phyloP scores from a whole-genome alignment of 208 protist species.

The Vickermania ingenoplastis region DNA sequence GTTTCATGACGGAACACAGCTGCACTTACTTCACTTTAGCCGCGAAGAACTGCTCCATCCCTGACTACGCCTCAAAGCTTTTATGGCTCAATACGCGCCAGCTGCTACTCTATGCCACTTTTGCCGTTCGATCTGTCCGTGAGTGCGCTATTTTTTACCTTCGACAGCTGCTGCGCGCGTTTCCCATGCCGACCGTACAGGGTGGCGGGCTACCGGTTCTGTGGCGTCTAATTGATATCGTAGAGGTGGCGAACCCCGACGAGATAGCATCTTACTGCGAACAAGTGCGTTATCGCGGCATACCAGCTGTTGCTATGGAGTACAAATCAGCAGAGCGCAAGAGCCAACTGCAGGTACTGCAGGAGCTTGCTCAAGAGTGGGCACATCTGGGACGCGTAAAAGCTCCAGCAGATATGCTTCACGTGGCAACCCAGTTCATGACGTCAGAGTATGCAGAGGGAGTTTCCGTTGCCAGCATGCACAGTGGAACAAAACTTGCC shows the following conservation, averaged over 20 bases:
- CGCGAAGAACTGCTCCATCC: conserved; percentile 39
- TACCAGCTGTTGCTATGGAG: conserved; percentile 37
- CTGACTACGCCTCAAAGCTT: conserved; percentile 21
- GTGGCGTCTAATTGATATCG: conserved; percentile 58
- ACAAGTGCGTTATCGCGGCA: conserved; percentile 29
- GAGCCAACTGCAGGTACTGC: conserved; percentile 32
- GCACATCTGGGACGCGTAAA: conserved; percentile 12
- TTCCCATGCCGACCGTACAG: conserved; percentile 44
- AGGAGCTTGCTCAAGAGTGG: conserved; percentile 40
- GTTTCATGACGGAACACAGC: conserved; percentile 7
- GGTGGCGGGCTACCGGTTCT: conserved; percentile 51
- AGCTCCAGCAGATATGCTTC: conserved; percentile 40
- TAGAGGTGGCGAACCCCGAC: conserved; percentile 32
- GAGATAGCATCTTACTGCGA: conserved; percentile 54
- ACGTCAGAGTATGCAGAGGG: no score
- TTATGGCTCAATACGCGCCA: conserved; percentile 40
- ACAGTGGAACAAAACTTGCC: no score
- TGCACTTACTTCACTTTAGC: conserved; percentile 14
- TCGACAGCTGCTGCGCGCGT: conserved; percentile 28
- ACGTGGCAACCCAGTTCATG: conserved; percentile 52
- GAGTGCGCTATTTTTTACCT: conserved; percentile 39
- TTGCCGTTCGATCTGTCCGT: conserved; percentile 55
- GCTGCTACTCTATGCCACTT: conserved; percentile 58
- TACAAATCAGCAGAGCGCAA: conserved; percentile 39
- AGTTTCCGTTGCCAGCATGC: no score